These are phyloP conservation scores for Pseudopithomyces chartarum DNA, from an alignment of 2,329 filamentous ascomycete genomes.

Conservation along the genomic window DNA sequence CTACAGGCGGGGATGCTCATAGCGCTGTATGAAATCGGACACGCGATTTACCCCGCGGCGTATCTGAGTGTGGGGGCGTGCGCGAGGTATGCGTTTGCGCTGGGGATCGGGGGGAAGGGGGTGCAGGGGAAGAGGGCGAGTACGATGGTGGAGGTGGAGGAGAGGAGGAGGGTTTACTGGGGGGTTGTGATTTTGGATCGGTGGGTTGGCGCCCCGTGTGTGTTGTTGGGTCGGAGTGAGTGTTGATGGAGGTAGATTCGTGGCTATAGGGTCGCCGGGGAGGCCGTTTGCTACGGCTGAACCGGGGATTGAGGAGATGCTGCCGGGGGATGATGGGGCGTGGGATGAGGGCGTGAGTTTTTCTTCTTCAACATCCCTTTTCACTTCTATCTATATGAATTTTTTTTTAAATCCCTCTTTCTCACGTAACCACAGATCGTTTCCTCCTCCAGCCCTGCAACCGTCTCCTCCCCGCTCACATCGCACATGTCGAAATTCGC, in stretches of 20 bases:
- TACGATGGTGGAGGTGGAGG: conserved; percentile 27
- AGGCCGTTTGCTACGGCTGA: conserved; percentile 9
- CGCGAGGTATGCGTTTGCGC: conserved; percentile 29
- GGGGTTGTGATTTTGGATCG: conserved; percentile 30
- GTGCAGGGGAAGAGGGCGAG: background rate
- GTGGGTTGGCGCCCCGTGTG: too few relatives aligned
- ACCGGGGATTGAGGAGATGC: conserved; percentile 13
- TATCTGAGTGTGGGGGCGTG: conserved; percentile 32
- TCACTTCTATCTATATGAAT: too few relatives aligned
- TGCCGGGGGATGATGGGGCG: conserved; percentile 13
- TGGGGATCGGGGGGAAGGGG: conserved; percentile 12
- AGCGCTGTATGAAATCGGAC: conserved; percentile 39
- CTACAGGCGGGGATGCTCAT: conserved; percentile 38
- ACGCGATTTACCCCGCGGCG: conserved; percentile 45
- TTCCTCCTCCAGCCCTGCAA: background rate
- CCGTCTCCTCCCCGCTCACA: conserved; percentile 23
- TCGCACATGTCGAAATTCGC: conserved; percentile 29
- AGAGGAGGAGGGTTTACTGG: conserved; percentile 32
- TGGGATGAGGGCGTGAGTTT: conserved; percentile 8
- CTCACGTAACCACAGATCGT: background rate
- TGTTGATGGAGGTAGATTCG: too few relatives aligned
- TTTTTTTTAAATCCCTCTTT: too few relatives aligned
- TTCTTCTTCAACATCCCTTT: too few relatives aligned
- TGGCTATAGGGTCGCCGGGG: conserved; percentile 11
- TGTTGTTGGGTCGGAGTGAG: too few relatives aligned